phyloP scores from a whole-genome alignment of 202 grass and related monocot species.

The Dendrocalamus latiflorus region DNA sequence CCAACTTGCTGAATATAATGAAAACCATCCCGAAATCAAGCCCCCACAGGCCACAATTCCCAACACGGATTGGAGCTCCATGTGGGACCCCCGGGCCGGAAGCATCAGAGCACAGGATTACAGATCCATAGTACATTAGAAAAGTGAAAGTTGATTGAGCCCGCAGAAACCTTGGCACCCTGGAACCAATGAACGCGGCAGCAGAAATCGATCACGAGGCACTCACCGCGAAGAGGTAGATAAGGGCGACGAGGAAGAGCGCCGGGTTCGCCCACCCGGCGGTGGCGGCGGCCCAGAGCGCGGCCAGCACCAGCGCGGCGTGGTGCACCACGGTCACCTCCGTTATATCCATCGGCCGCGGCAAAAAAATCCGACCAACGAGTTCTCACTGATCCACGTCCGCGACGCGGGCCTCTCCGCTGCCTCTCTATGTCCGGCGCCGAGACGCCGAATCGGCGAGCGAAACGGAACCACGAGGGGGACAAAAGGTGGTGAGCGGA shows the following conservation, averaged over 20 bases:
- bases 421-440: background rate
- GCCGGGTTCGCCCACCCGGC: conserved; percentile 58
- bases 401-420: too few species aligned
- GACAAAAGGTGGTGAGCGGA: background rate
- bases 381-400: background rate
- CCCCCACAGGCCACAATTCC: too few species aligned
- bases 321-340: conserved; percentile 80
- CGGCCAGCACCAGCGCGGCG: conserved; percentile 54
- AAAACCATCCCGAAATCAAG: background rate
- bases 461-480: background rate
- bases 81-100: background rate
- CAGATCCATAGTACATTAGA: background rate
- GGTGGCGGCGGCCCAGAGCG: conserved; percentile 50
- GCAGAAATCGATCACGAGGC: background rate
- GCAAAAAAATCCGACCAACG: background rate
- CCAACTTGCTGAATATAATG: background rate
- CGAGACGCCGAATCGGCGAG: background rate
- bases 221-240: conserved; percentile 79
- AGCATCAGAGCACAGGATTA: too few species aligned
- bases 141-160: background rate
- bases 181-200: background rate
- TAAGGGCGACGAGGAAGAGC: conserved; percentile 51
- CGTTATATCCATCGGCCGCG: conserved; percentile 49
- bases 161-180: background rate
- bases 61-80: background rate